These are phyloP conservation scores for Annulohypoxylon bovei DNA, from an alignment of 495 filamentous ascomycete species.

Conservation along the genomic window DNA sequence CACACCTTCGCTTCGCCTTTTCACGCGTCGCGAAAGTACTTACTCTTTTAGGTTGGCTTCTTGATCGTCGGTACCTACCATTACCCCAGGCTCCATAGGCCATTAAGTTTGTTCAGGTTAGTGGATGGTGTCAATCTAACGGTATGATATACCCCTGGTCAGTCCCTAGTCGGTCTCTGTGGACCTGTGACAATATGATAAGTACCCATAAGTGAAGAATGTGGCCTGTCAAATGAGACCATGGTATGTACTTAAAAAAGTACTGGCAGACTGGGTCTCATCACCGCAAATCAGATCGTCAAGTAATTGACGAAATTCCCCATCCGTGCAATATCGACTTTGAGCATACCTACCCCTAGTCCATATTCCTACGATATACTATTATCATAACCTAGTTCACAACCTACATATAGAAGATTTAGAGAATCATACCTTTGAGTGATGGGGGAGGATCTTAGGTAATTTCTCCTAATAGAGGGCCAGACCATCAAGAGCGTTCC, in stretches of 20 bases:
- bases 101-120: constrained; percentile 22
- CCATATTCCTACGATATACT: not conserved
- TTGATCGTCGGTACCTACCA: constrained; percentile 12
- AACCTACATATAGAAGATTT: constrained; percentile 17
- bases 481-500: constrained; percentile 12
- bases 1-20: constrained; percentile 32
- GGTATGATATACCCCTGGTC: constrained; percentile 22
- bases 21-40: constrained; percentile 25
- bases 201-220: constrained; percentile 19
- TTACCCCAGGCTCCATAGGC: constrained; percentile 32
- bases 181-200: constrained; percentile 24
- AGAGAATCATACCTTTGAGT: not conserved
- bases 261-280: constrained; percentile 2
- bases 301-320: constrained; percentile 15
- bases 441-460: constrained; percentile 13
- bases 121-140: constrained; percentile 22
- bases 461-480: constrained; percentile 12
- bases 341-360: constrained; percentile 11
- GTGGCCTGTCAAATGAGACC: constrained; percentile 23
- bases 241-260: constrained; percentile 30
- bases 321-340: constrained; percentile 29
- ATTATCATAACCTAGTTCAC: constrained; percentile 19
- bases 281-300: constrained; percentile 23
- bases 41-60: constrained; percentile 17
- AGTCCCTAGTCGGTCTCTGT: constrained; percentile 14